Conservation (phyloP, 208 protist species). For the Leishmania mexicana region DNA sequence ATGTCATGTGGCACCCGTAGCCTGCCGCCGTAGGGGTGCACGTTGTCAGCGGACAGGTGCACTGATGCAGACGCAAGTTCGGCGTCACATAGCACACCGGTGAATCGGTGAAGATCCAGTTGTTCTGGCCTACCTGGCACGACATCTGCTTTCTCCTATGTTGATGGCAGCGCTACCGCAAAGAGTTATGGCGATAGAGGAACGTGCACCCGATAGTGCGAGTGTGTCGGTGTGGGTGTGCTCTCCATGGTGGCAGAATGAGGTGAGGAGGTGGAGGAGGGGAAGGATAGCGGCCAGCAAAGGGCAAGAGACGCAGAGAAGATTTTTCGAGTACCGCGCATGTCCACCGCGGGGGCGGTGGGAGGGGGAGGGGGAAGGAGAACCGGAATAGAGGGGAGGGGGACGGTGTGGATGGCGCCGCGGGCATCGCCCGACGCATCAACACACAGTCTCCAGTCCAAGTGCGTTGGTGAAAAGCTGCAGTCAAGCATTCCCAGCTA, state of each 20-base stretch:
- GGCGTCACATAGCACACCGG: conserved; percentile 69
- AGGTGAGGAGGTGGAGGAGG: not conserved
- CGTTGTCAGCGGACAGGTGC: conserved; percentile 78
- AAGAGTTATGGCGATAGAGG: not conserved
- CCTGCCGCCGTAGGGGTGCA: conserved; percentile 39
- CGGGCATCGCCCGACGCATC: not conserved
- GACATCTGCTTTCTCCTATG: conserved; percentile 7
- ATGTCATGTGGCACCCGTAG: conserved; percentile 61
- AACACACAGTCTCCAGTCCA: not conserved
- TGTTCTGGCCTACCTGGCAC: conserved; percentile 52
- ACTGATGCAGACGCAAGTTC: conserved; percentile 67
- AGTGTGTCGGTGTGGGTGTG: not conserved
- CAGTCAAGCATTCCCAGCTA: not conserved
- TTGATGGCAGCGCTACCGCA: not conserved
- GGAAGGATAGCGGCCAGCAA: not conserved
- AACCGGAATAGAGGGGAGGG: not conserved
- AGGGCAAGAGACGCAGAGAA: not conserved
- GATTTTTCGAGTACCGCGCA: not conserved
- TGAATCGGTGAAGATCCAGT: conserved; percentile 80
- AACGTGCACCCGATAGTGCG: not conserved
- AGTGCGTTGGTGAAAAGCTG: not conserved
- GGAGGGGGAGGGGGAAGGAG: not conserved
- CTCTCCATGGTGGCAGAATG: not conserved
- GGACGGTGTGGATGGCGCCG: too few species aligned
- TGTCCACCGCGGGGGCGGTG: not conserved